phyloP scores from a whole-genome alignment of 2,329 filamentous ascomycete genomes.

The Nothophoma quercina region DNA sequence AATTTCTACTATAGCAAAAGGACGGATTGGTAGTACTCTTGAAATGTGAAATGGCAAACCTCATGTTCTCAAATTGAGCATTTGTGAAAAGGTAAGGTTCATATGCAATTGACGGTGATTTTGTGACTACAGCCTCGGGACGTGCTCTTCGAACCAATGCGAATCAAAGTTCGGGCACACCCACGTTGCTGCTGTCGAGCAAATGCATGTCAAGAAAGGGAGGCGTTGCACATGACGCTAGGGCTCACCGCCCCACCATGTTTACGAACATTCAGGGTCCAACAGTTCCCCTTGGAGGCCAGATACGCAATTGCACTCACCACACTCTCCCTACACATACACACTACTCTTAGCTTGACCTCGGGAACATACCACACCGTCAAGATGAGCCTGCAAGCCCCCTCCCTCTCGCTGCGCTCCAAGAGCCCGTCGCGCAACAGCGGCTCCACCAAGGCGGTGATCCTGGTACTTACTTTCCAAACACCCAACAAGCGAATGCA shows the following conservation, averaged over 20 bases:
- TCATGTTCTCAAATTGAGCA: no score
- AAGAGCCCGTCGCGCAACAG: constrained; percentile 40
- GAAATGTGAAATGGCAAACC: no score
- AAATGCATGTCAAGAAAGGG: constrained; percentile 6
- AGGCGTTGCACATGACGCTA: constrained; percentile 4
- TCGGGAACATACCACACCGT: background rate
- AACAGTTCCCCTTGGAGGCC: constrained; percentile 33
- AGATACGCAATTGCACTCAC: constrained; percentile 34
- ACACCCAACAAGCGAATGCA: constrained; percentile 10
- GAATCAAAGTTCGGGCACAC: no score
- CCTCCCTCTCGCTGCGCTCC: constrained; percentile 45
- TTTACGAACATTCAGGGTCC: constrained; percentile 31
- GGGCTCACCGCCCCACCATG: constrained; percentile 10
- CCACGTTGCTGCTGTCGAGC: background rate
- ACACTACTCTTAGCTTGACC: no score
- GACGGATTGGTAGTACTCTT: constrained; percentile 36
- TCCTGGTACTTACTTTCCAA: constrained; percentile 71
- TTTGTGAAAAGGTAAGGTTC: no score
- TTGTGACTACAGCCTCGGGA: no score
- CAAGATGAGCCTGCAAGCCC: constrained; percentile 49
- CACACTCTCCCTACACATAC: background rate
- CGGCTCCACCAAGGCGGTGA: constrained; percentile 85
- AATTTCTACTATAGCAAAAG: constrained; percentile 51
- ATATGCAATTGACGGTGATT: no score
- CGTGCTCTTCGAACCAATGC: no score